Percentiles rank a stretch among this genome's conserved stretches.
Conservation (phyloP, 176 grass and related monocot species). For the Microstegium vimineum region DNA sequence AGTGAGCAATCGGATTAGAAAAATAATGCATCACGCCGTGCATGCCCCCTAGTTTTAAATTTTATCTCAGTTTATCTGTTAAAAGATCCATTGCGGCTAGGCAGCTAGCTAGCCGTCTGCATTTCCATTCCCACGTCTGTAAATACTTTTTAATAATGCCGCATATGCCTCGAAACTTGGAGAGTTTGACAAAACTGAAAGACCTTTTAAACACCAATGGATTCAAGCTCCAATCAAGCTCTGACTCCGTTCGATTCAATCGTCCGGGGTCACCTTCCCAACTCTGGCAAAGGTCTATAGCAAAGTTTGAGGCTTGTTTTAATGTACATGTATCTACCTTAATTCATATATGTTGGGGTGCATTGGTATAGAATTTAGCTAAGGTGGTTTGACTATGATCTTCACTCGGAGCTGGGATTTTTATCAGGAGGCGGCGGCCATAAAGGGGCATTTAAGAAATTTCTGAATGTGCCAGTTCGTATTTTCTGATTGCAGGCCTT, state of each 20-base stretch:
- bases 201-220: background rate
- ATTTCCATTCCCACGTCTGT: slow-evolving; percentile 22
- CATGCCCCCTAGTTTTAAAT: slow-evolving; percentile 38
- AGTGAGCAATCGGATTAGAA: slow-evolving; percentile 35
- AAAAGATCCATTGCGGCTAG: slow-evolving; percentile 31
- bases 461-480: too few relatives aligned
- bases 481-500: too few relatives aligned
- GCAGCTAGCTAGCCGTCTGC: background rate
- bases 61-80: background rate
- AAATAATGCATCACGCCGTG: slow-evolving; percentile 53
- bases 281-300: too few relatives aligned
- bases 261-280: too few relatives aligned
- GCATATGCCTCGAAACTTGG: background rate
- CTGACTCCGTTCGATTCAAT: background rate
- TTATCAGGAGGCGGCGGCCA: too few relatives aligned
- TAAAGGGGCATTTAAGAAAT: too few relatives aligned
- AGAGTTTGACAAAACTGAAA: background rate
- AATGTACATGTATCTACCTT: too few relatives aligned
- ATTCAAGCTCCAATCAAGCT: background rate
- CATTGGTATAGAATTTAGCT: too few relatives aligned
- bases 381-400: too few relatives aligned
- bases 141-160: slow-evolving; percentile 5
- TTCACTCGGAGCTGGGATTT: too few relatives aligned
- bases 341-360: too few relatives aligned
- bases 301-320: too few relatives aligned